Base-by-base conservation (phyloP, 2,329 filamentous ascomycete genomes). In the Arthrobotrys pseudoclavata region DNA sequence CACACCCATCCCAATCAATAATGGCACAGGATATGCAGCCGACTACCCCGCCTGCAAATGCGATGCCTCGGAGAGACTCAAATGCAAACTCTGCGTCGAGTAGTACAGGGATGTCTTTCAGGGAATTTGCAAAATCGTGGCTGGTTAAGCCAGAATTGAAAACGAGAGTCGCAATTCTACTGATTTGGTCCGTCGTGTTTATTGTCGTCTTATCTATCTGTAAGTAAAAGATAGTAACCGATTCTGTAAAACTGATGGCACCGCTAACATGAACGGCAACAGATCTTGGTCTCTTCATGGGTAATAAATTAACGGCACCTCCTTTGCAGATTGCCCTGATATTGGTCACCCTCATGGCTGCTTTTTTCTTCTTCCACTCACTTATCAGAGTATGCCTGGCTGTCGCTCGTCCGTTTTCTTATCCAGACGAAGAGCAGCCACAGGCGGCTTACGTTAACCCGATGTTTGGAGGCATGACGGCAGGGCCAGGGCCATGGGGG, bases 361-460 rank as follows among this genome's bases (percentile, higher is more conserved):
- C 91, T 1, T 89, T 95, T 80, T 89, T 96, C 84, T 96, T 97
- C 86, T 91, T 89, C 81, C 92, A 96, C 84, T 89, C 90, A 48
- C 85, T 96, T 15, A 88, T 96, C 71, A 89, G 92, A 18, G 86
- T 96, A 3, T 90, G 89, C 83, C 87, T 96, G 84, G 83, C 91
- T 57, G 84, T 91, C 13, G 84, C 90, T 68, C 87, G 86, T 40
- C 86, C 86, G 80, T 81, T 71, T 22, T 77, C 74, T 12, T 77
- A 77, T 34, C 67, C 74, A 5, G 74, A 77, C 45, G 74, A 77
- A 68, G 74, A 77, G 47, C 67, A 61, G 42, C 66, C 67, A 12
- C 60, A 67, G 22, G 34, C 52, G 12, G 53, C 10, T 29, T 70
- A 71, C n/a, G 50, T 42, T 34, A 68, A 63, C 26, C 64, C 82